Evolutionary conservation across 106 monocot genomes (phyloP).

Genomic region (Alisma plantagoaquatica): DNA sequence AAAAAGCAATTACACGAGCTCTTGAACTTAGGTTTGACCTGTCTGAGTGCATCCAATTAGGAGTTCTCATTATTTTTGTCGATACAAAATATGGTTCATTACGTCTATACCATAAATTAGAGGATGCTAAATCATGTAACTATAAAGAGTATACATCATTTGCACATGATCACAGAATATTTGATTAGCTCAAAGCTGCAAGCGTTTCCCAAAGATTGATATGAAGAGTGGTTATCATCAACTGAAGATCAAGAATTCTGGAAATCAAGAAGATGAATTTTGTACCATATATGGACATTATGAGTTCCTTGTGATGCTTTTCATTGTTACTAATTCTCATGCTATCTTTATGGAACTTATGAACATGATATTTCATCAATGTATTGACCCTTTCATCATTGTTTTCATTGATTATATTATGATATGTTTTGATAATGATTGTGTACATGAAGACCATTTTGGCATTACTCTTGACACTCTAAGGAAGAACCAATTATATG

Average conservation of each 20-base stretch:
- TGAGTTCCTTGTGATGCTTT: background rate
- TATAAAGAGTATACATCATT: no score
- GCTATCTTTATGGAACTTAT: background rate
- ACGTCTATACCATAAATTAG: no score
- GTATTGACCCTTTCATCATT: background rate
- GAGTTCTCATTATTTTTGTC: no score
- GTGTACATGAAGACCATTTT: background rate
- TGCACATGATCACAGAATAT: no score
- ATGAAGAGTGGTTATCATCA: background rate
- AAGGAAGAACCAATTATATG: background rate
- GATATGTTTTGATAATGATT: background rate
- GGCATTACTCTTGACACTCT: background rate
- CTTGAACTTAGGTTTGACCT: no score
- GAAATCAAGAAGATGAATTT: background rate
- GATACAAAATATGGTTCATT: no score
- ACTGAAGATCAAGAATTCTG: background rate
- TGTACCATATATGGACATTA: background rate
- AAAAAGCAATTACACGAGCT: no score
- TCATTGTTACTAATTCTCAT: background rate
- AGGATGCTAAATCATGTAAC: no score
- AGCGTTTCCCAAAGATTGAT: background rate
- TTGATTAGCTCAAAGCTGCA: no score
- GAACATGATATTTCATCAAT: background rate
- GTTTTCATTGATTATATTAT: background rate
- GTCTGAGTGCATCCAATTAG: no score